Evolutionary conservation across 805 yeast genomes (phyloP), one percentile per base, ranked within the genome.

Genomic region (Candida vartiovaarae): DNA sequence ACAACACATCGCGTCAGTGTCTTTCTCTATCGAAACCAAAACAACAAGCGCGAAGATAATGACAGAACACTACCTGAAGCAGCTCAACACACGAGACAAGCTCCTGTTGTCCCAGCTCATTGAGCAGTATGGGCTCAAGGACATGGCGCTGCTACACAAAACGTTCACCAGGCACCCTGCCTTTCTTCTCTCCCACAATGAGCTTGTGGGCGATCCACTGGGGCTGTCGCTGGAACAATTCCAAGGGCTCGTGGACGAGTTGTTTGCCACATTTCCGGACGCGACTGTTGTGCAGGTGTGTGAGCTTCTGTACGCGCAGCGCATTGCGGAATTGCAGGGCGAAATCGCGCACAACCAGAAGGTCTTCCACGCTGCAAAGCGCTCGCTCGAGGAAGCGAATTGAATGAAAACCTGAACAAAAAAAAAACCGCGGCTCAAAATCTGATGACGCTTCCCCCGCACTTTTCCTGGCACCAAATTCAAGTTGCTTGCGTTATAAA

Each of bases 181-280:
- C 3, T 54, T 50, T 34, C 32, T 38, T 23, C 49, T 57, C 7
- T 53, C 61, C 3, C 59, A 56, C 44, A 57, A 57, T 45, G 47
- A 42, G 36, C 44, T 54, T 35, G 27, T 46, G 34, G 40, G 33
- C 0, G 43, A 43, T 6, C 41, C 38, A 24, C 33, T 52, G 4
- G 45, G 42, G 28, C 15, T 54, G 8, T 32, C 53, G 0, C 39
- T 9, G 15, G 34, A 41, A 11, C 43, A 44, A 34, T 34, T 51
- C 23, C 26, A 23, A 10, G 10, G 28, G 9, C 36, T 51, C 9
- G 31, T 49, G 8, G 38, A 40, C 4, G 42, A 25, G 6, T 30
- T 55, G 27, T 5, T 23, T 1, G 32, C n/a, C 1, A 9, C 28
- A 10, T 42, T 51, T 42, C 40, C 45, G 3, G 56, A 39, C 25